These are phyloP conservation scores for Solanum megistacrolobum DNA, from an alignment of 257 asterid genomes.

Conservation along the genomic window DNA sequence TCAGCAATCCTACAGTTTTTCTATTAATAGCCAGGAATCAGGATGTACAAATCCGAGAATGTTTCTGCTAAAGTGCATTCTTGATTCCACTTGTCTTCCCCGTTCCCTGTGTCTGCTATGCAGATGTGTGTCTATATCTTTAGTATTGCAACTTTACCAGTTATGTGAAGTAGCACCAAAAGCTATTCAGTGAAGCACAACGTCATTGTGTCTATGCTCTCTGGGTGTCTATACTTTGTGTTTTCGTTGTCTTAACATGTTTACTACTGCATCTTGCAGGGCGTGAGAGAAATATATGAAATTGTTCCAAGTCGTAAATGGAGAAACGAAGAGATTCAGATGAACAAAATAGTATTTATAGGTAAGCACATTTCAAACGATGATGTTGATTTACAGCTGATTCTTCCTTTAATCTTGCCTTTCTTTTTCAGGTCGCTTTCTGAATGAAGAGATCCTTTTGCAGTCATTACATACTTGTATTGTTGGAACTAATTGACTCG, in stretches of 20 bases:
- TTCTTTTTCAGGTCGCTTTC: conserved; percentile 50
- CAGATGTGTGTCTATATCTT: not conserved
- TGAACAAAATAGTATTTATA: conserved; percentile 76
- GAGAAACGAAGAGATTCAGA: conserved; percentile 50
- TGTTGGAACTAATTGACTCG: not conserved
- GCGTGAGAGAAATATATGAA: conserved; percentile 92
- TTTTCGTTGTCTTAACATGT: not conserved
- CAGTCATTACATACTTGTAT: conserved; percentile 44
- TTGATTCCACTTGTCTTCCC: not conserved
- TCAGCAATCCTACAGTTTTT: not conserved
- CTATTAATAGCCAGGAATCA: not conserved
- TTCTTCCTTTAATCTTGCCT: not conserved
- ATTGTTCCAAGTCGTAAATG: conserved; percentile 77
- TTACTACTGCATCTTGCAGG: conserved; percentile 29
- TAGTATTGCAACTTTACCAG: not conserved
- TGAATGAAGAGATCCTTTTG: conserved; percentile 54
- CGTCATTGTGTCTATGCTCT: no score
- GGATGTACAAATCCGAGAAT: not conserved
- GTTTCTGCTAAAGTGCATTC: not conserved
- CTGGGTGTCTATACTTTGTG: not conserved
- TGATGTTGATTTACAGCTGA: not conserved
- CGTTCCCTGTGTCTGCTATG: not conserved
- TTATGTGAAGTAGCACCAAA: not conserved
- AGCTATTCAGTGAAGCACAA: not conserved
- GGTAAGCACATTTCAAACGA: conserved; percentile 29